Base-by-base conservation (phyloP, 2,329 filamentous ascomycete genomes). In the Celoporthe dispersa region DNA sequence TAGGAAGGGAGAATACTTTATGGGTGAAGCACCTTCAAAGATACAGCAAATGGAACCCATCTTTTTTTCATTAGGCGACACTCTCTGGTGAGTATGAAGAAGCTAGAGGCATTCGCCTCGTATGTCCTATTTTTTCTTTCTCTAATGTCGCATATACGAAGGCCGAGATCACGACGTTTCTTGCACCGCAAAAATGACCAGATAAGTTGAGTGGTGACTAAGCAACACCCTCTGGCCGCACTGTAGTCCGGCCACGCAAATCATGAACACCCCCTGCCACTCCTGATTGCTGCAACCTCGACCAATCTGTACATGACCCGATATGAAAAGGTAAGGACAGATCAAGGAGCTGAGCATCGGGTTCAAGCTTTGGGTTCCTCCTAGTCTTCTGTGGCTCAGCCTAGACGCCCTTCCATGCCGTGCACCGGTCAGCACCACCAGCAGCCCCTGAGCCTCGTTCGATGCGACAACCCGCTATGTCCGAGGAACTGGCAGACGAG, bases 401-500 rank as follows among this genome's bases (percentile, higher is more conserved):
- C 16, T 19, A 19, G 33, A 59, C 55, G 28, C 6, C 55, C 9
- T 14, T 12, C 16, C 31, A 25, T 9, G 12, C 55, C 9, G 59
- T n/a, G 33, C 59, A 41, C 28, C 35, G 19, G 9, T 19, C n/a
- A 57, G 28, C 64, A 28, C 37, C 11, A 39, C 37, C 37, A 39
- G 5, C n/a, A 55, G 19, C 31, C 33, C 19, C 16, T 19, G 53
- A 44, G n/a, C 62, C 44, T 62, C 62, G 14, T 22, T 33, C 19
- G 25, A 35, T 48, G 37, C 41, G 16, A 28, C 31, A 33, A 6
- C 14, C 14, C 57, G 53, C 28, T 71, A 87, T 88, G 85, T 87
- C 86, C 11, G 85, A 88, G 73, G 86, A 88, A 73, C 85, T 95
- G 35, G 79, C 81, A 64, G 92, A 96, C 80, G 93, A 96, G 78